Base-by-base conservation (phyloP, 2,329 filamentous ascomycete species). In the Neopestalotiopsis clavispora region DNA sequence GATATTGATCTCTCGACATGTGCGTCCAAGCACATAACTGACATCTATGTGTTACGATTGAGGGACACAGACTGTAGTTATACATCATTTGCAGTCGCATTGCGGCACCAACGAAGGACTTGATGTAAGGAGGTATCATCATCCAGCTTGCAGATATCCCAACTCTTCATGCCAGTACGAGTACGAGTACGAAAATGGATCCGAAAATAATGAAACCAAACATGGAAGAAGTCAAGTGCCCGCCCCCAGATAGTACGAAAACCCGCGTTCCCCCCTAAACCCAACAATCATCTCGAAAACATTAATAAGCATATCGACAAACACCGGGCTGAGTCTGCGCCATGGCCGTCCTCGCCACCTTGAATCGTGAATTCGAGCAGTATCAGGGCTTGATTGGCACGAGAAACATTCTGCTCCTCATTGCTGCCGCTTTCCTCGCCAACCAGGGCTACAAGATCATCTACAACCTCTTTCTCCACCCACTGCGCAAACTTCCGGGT, bases 381-480 rank as follows among this genome's bases (percentile, higher is more conserved):
- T 52, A 52, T 52, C 17, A 52, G 7, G 45, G 45, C 45, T 52
- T 52, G 45, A 20, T 52, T 52, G 45, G 45, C 45, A 52, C 45
- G 45, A 17, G 45, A n/a, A 60, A 60, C 32, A 34, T 60, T 60
- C 17, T 60, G 32, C 57, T 60, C 4, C 57, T 60, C 14, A 14
- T 60, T 17, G 57, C 30, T 12, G 23, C 57, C 6, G 23, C 74
- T 28, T n/a, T 61, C 13, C 32, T 74, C 34, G 32, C 69, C 10
- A 72, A 72, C 10, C 65, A 69, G 14, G 66, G 64, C 20, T 67
- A 62, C 42, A 42, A n/a, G 23, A 67, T 67, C 6, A 23, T 67
- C 56, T 62, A 67, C 58, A 67, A 67, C 38, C 28, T 67, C 45
- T 67, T 14, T 28, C 20, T 67, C 23, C 56, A 49, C 28, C 66